A percentile compares a stretch with the other conserved stretches of the same genome.
phyloP scores from a whole-genome alignment of 1,139 yeast species.

The Suhomyces kunorum region DNA sequence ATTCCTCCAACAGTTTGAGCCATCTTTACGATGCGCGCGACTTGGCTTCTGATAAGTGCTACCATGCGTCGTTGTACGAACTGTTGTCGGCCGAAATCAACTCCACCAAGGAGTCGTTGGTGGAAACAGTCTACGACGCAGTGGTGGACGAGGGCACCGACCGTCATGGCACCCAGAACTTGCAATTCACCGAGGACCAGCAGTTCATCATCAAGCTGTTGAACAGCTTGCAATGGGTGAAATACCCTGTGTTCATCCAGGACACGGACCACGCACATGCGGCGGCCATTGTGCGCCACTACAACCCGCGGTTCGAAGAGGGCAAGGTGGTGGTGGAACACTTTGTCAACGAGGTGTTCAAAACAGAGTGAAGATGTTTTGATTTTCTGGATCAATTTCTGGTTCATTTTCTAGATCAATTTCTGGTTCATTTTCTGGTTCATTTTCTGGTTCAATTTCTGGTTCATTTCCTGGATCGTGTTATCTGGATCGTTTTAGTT shows the following conservation, averaged over 20 bases:
- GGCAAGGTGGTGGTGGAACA: slow-evolving; percentile 70
- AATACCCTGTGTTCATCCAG: slow-evolving; percentile 69
- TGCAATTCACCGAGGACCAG: slow-evolving; percentile 48
- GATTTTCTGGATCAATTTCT: too few relatives aligned
- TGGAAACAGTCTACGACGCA: slow-evolving; percentile 63
- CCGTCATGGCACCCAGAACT: slow-evolving; percentile 4
- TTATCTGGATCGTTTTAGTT: too few relatives aligned
- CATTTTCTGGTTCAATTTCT: too few relatives aligned
- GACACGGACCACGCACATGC: slow-evolving; percentile 73
- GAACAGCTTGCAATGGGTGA: slow-evolving; percentile 64
- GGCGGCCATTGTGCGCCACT: slow-evolving; percentile 71
- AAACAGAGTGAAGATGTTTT: not conserved
- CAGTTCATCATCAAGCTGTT: slow-evolving; percentile 53
- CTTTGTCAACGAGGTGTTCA: slow-evolving; percentile 45
- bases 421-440: too few relatives aligned
- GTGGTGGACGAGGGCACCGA: slow-evolving; percentile 34
- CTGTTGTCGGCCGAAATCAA: slow-evolving; percentile 15
- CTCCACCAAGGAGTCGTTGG: slow-evolving; percentile 28
- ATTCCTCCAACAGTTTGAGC: slow-evolving; percentile 32
- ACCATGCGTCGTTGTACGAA: slow-evolving; percentile 14
- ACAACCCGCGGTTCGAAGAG: slow-evolving; percentile 56
- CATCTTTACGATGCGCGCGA: slow-evolving; percentile 28
- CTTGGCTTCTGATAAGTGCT: not conserved
- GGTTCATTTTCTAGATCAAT: not conserved
- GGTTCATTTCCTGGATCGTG: not conserved